These are phyloP conservation scores for Xylariaceae sp. DNA, from an alignment of 2,329 filamentous ascomycete genomes.

Conservation along the genomic window DNA sequence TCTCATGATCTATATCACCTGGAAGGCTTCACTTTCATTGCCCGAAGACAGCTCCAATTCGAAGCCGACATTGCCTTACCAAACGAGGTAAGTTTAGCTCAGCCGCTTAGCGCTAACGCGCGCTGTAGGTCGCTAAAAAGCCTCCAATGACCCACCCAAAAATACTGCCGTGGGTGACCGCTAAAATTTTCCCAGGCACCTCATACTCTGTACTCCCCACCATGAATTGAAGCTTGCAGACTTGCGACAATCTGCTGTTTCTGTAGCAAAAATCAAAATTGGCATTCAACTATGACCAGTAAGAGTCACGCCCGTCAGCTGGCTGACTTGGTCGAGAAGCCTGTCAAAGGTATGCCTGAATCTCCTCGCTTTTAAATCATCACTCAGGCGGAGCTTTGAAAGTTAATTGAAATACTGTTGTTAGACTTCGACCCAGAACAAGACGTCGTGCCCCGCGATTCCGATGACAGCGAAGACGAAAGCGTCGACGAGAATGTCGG, in stretches of 20 bases:
- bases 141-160: not conserved
- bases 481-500: conserved; percentile 56
- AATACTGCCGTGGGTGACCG: conserved; percentile 47
- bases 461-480: conserved; percentile 51
- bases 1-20: too few species aligned
- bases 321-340: conserved; percentile 59
- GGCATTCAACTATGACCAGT: conserved; percentile 33
- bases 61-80: too few species aligned
- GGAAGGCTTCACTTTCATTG: too few species aligned
- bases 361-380: not conserved
- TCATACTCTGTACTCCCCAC: conserved; percentile 11
- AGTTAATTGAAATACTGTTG: conserved; percentile 13
- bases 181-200: conserved; percentile 46
- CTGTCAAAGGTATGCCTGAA: conserved; percentile 54
- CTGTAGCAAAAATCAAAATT: conserved; percentile 41
- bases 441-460: conserved; percentile 50
- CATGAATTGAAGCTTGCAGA: too few species aligned
- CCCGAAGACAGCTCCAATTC: too few species aligned
- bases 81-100: too few species aligned
- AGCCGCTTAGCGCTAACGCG: too few species aligned
- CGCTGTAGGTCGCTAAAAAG: not conserved
- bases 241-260: too few species aligned
- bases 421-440: conserved; percentile 81
- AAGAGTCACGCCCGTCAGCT: conserved; percentile 59
- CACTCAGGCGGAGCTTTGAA: not conserved